Evolutionary conservation across 169 alveolate species (phyloP).

Genomic region (Plasmodium relictum): DNA sequence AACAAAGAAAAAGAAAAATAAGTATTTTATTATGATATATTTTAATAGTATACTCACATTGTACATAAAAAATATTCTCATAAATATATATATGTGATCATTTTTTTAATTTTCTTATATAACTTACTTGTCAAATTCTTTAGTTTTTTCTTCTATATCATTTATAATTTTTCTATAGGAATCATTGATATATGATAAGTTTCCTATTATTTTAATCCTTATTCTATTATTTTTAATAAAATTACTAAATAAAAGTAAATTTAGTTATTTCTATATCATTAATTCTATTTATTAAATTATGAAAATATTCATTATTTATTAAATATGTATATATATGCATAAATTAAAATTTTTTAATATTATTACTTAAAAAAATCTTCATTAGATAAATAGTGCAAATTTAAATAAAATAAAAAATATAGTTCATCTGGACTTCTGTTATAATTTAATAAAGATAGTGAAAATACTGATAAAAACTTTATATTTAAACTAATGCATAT

Average conservation of each 20-base stretch:
- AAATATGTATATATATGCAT: background rate
- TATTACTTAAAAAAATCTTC: constrained; percentile 64
- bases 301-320: no score
- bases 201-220: constrained; percentile 80
- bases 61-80: no score
- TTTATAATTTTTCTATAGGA: constrained; percentile 73
- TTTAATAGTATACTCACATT: no score
- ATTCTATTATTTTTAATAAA: constrained; percentile 77
- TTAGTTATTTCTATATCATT: no score
- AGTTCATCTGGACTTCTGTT: constrained; percentile 83
- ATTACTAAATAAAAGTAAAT: no score
- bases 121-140: constrained; percentile 77
- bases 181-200: constrained; percentile 79
- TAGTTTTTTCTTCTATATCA: constrained; percentile 78
- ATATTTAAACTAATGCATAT: constrained; percentile 85
- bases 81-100: constrained; percentile 1
- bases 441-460: constrained; percentile 90
- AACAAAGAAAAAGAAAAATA: constrained; percentile 13
- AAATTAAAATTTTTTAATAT: constrained; percentile 13
- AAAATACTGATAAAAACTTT: constrained; percentile 87
- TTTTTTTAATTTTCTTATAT: constrained; percentile 7
- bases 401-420: constrained; percentile 75
- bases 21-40: no score
- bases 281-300: no score
- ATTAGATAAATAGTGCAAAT: constrained; percentile 49